Conservation (phyloP, 2,329 filamentous ascomycete genomes). For the Cladosporium sp. region DNA sequence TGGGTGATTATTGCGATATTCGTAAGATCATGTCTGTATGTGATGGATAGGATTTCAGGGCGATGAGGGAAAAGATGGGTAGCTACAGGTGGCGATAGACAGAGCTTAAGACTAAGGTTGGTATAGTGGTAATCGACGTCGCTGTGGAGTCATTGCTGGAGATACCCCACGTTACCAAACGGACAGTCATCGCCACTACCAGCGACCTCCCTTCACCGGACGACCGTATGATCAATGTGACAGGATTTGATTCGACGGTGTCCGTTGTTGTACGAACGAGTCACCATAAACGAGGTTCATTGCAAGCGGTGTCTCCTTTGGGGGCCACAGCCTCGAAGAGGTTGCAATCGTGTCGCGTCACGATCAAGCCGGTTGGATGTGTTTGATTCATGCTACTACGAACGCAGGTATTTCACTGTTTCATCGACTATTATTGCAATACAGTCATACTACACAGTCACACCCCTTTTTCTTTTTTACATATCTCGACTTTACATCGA, state of each 20-base stretch:
- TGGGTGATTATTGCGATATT: conserved; percentile 17
- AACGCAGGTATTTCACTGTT: background rate
- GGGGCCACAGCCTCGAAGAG: background rate
- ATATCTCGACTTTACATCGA: conserved; percentile 23
- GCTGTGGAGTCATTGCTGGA: background rate
- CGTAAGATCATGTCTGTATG: conserved; percentile 18
- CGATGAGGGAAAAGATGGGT: background rate
- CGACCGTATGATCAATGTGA: background rate
- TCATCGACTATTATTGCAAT: background rate
- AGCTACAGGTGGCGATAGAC: conserved; percentile 1
- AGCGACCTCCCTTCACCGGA: background rate
- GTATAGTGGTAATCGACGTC: background rate
- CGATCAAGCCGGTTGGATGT: background rate
- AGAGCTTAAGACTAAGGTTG: conserved; percentile 8
- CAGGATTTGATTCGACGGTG: background rate
- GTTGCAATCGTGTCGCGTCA: background rate
- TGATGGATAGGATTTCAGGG: background rate
- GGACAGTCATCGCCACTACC: background rate
- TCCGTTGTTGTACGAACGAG: background rate
- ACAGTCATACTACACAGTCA: background rate
- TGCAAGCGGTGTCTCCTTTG: background rate
- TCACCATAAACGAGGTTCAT: background rate
- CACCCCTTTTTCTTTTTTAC: background rate
- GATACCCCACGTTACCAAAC: background rate
- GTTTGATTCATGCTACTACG: background rate